phyloP scores from a whole-genome alignment of 257 asterid genomes.

The Cordia subcordata region DNA sequence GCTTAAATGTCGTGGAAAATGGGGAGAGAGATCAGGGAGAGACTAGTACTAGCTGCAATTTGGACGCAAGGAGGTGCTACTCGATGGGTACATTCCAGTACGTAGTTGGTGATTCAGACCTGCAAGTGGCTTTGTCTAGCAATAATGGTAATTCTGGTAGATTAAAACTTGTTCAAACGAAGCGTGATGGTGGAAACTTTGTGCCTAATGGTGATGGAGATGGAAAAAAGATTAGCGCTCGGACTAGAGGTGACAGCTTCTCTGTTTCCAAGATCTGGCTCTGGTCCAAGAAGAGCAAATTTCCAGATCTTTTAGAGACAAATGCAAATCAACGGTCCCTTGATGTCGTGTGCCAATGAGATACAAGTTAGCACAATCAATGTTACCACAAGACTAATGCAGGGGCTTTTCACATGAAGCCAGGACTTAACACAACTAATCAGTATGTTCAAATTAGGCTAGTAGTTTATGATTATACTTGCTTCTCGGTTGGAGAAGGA shows the following conservation, averaged over 20 bases:
- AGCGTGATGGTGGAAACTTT: conserved; percentile 11
- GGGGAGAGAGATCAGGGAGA: conserved; percentile 17
- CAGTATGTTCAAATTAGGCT: no score
- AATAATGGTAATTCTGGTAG: neutral
- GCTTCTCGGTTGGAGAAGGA: no score
- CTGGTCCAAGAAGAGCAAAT: no score
- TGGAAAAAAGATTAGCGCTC: conserved; percentile 35
- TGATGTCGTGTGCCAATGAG: no score
- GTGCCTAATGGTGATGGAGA: conserved; percentile 22
- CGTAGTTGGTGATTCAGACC: conserved; percentile 31
- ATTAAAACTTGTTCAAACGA: neutral
- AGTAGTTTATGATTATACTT: no score
- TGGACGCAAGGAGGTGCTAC: conserved; percentile 60
- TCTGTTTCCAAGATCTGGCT: no score
- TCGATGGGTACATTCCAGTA: conserved; percentile 70
- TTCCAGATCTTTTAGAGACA: no score
- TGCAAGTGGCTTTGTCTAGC: conserved; percentile 38
- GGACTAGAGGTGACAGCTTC: conserved; percentile 56
- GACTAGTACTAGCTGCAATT: conserved; percentile 24
- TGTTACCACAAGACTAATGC: no score
- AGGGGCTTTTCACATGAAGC: no score
- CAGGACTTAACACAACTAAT: no score
- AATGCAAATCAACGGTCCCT: no score
- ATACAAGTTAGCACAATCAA: no score
- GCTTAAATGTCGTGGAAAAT: conserved; percentile 15